These are phyloP conservation scores for Alternaria gansuensis DNA, from an alignment of 2,329 filamentous ascomycete species.

Conservation along the genomic window DNA sequence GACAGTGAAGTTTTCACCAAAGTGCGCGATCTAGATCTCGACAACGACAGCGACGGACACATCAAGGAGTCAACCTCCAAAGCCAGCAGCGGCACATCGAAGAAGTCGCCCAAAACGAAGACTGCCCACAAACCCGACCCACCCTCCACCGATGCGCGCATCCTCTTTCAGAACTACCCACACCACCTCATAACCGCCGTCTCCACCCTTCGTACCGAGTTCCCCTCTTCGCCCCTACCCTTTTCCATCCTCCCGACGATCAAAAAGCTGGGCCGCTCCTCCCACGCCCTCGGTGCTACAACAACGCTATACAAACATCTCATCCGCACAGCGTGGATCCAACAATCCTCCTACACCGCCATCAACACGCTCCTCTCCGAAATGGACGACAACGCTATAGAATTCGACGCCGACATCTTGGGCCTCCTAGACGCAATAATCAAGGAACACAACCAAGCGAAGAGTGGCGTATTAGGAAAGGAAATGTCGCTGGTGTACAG, in stretches of 20 bases:
- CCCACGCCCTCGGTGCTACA: constrained; percentile 75
- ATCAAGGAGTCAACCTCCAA: not conserved
- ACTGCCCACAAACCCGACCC: constrained; percentile 10
- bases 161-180: constrained; percentile 72
- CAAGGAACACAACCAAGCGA: constrained; percentile 34
- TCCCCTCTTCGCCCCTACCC: constrained; percentile 67
- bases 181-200: constrained; percentile 67
- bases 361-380: constrained; percentile 68
- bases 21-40: constrained; percentile 65
- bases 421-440: constrained; percentile 51
- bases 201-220: constrained; percentile 65
- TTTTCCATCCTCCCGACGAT: constrained; percentile 72
- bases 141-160: constrained; percentile 56
- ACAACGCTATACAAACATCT: constrained; percentile 75
- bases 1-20: constrained; percentile 72
- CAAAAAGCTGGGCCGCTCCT: constrained; percentile 72
- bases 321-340: constrained; percentile 68
- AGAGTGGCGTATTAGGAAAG: constrained; percentile 38
- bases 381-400: constrained; percentile 71
- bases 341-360: constrained; percentile 65
- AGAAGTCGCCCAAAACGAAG: constrained; percentile 1
- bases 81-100: not conserved
- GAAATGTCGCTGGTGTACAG: constrained; percentile 43
- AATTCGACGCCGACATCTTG: constrained; percentile 62
- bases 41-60: constrained; percentile 26